Base-by-base conservation (phyloP, 768 basidiomycete genomes). In the Amanita phalloides region DNA sequence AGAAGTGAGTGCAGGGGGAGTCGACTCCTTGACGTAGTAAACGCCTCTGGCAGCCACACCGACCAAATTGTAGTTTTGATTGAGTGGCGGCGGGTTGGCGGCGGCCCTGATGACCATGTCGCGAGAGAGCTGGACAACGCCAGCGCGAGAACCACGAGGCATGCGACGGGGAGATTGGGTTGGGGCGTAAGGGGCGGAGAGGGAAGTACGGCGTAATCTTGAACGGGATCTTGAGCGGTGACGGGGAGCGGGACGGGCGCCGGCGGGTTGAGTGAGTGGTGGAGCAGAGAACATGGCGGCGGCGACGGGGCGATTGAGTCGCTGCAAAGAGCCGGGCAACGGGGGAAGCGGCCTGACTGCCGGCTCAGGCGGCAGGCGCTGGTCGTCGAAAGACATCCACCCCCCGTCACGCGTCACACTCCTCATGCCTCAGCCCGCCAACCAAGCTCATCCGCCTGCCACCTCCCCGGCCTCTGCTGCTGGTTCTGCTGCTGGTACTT, bases 71-170 rank as follows among this genome's bases (percentile, higher is more conserved):
- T 50, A 42, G 41, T 50, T 50, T 11, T 41, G n/a, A 38, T 30
- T 42, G 30, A 38, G 13, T 7, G 51, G 43, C 8, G 51, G 30
- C 3, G 51, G 51, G 8, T 28, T 43, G 9, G 51, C 51, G 6
- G 51, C 51, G 3, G 51, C 51, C 6, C 51, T 17, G 7, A 35
- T 20, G 23, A 52, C 36, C 32, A 52, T 28, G 14, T 45, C 43
- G 13, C 51, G 38, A 2, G 51, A 26, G 23, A 52, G 35, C 20
- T 52, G 51, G 7, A 52, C 43, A 11, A 43, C 51, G 10, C 49
- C 49, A 9, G 26, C 26, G 1, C 41, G 33, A 4, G 33, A 33
- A 13, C 11, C 11, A 33, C 33, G 33, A 4, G 33, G 33, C 33
- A 33, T 33, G 33, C 11, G 33, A 6, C 26, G 26, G 26, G 26